Percentiles rank a stretch among this genome's conserved stretches.
Evolutionary conservation across 2,329 filamentous ascomycete species (phyloP).

Genomic region (Fusarium sp.): DNA sequence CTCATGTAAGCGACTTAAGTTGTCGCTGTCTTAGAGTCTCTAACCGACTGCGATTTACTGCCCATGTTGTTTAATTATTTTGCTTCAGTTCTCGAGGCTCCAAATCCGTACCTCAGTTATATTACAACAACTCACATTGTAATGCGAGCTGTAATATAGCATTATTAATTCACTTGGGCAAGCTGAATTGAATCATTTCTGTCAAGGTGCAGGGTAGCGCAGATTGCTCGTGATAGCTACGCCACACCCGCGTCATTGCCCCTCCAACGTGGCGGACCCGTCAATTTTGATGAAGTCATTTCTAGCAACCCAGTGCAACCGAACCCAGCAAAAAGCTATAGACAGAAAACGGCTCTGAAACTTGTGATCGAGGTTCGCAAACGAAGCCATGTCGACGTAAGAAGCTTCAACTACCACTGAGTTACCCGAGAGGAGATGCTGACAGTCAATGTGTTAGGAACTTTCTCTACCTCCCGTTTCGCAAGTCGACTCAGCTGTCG

Average conservation of each 20-base stretch:
- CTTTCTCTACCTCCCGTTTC: slow-evolving; percentile 86
- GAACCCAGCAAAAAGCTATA: slow-evolving; percentile 11
- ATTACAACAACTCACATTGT: neutral
- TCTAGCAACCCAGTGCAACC: slow-evolving; percentile 14
- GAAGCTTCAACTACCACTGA: neutral
- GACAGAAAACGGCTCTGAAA: slow-evolving; percentile 1
- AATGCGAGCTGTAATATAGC: neutral
- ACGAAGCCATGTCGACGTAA: slow-evolving; percentile 46
- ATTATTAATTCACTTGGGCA: neutral
- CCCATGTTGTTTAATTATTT: neutral
- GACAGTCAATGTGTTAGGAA: slow-evolving; percentile 54
- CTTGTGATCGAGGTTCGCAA: slow-evolving; percentile 15
- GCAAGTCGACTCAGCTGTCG: slow-evolving; percentile 81
- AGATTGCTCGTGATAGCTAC: slow-evolving; percentile 11
- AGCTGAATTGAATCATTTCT: neutral
- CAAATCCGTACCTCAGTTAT: neutral
- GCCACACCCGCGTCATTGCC: slow-evolving; percentile 40
- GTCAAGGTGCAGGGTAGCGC: slow-evolving; percentile 7
- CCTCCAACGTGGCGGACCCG: slow-evolving; percentile 37
- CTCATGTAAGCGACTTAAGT: neutral
- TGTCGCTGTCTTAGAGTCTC: fast-evolving
- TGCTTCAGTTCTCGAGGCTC: neutral
- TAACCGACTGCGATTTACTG: fast-evolving
- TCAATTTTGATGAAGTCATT: slow-evolving; percentile 44
- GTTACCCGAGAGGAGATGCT: neutral